These are phyloP conservation scores for Globisporangium spiculum DNA, from an alignment of 352 stramenopile species.

Conservation along the genomic window DNA sequence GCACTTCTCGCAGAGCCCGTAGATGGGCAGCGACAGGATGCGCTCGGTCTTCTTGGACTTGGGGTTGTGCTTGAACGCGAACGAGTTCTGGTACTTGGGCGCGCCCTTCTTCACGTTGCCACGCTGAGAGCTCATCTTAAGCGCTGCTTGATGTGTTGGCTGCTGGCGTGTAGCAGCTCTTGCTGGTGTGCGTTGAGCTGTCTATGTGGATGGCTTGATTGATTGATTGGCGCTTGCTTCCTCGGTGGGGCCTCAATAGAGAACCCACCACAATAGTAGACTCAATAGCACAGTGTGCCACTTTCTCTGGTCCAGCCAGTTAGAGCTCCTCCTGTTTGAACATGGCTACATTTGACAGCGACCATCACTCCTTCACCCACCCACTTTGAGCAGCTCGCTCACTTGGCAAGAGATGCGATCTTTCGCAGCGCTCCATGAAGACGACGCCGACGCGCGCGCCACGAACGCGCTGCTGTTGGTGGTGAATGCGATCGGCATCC, in stretches of 20 bases:
- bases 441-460: slow-evolving; percentile 10
- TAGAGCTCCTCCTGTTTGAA: background rate
- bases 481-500: slow-evolving; percentile 45
- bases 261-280: background rate
- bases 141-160: background rate
- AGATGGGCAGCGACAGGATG: slow-evolving; percentile 90
- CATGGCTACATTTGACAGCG: slow-evolving; percentile 11
- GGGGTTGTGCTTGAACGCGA: slow-evolving; percentile 98
- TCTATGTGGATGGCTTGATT: slow-evolving; percentile 3
- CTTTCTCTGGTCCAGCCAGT: background rate
- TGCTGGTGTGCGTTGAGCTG: background rate
- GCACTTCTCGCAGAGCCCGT: slow-evolving; percentile 92
- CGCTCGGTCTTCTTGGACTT: slow-evolving; percentile 97
- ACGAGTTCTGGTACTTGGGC: slow-evolving; percentile 97
- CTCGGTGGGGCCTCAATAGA: slow-evolving; percentile 2
- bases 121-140: slow-evolving; percentile 78
- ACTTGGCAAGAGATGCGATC: slow-evolving; percentile 8
- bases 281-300: background rate
- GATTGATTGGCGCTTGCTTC: slow-evolving; percentile 15
- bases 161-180: background rate
- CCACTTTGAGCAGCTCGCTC: background rate
- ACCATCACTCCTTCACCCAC: background rate
- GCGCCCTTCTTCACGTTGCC: slow-evolving; percentile 85
- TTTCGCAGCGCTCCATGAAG: slow-evolving; percentile 4
- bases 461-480: slow-evolving; percentile 44